Evolutionary conservation across 108 stramenopile species (phyloP).

Genomic region (Pseudonitzschia pungens): DNA sequence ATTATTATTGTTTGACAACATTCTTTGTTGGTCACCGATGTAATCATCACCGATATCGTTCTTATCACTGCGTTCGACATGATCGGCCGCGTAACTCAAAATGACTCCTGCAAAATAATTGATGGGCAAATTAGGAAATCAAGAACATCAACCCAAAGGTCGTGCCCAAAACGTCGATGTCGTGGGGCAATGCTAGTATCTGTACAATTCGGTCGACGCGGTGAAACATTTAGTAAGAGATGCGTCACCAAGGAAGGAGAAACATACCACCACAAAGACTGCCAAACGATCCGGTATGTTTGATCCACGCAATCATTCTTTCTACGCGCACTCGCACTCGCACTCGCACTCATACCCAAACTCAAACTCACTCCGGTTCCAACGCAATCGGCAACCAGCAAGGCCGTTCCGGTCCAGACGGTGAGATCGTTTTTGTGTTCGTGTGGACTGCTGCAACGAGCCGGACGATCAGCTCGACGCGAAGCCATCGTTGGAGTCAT

Average conservation of each 20-base stretch:
- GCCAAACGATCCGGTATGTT: background rate
- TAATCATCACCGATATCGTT: background rate
- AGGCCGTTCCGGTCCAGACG: conserved; percentile 43
- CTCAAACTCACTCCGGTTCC: conserved; percentile 64
- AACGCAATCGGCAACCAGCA: conserved; percentile 74
- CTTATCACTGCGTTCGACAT: conserved; percentile 35
- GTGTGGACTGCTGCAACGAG: background rate
- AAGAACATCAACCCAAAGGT: conserved; percentile 54
- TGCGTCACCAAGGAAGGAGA: too few species aligned
- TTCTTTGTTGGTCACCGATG: conserved; percentile 6
- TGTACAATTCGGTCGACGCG: background rate
- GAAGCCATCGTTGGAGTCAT: too few species aligned
- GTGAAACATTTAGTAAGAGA: background rate
- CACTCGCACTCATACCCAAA: too few species aligned
- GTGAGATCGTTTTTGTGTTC: conserved; percentile 22
- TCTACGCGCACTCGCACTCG: too few species aligned
- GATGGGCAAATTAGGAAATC: conserved; percentile 55
- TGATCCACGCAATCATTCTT: too few species aligned
- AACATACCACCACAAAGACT: background rate
- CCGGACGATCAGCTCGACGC: background rate
- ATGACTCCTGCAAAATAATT: conserved; percentile 66
- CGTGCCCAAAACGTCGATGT: conserved; percentile 46
- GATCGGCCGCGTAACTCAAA: conserved; percentile 40
- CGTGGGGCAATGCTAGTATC: conserved; percentile 59
- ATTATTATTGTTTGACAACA: background rate